A percentile compares a stretch with the other conserved stretches of the same genome.
Conservation (phyloP, 2,329 filamentous ascomycete species). For the Ceratocystis variospora region DNA sequence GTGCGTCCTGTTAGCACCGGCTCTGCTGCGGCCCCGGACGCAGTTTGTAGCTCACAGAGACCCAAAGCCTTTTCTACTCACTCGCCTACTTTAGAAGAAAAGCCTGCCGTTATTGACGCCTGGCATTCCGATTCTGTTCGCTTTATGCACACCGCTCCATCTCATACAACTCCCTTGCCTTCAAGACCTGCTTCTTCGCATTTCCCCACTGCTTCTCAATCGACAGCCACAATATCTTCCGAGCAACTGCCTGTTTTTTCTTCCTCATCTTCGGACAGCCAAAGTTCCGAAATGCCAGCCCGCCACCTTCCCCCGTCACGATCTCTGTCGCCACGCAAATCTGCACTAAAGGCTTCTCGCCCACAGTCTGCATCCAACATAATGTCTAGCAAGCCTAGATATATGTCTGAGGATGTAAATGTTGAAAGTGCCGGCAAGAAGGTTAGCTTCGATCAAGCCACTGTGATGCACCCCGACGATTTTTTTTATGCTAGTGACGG, state of each 20-base stretch:
- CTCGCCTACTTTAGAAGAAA: conserved; percentile 6
- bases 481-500: conserved; percentile 11
- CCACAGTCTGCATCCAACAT: neutral
- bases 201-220: neutral
- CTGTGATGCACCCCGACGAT: conserved; percentile 13
- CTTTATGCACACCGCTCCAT: conserved; percentile 12
- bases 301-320: conserved; percentile 43
- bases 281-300: conserved; percentile 9
- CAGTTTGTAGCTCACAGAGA: neutral
- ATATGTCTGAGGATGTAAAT: conserved; percentile 9
- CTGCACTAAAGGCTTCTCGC: conserved; percentile 45
- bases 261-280: neutral
- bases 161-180: conserved; percentile 1
- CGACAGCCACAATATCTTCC: neutral
- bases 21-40: neutral
- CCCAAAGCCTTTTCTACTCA: neutral
- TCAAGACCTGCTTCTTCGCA: conserved; percentile 31
- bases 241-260: neutral
- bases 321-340: conserved; percentile 64
- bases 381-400: neutral
- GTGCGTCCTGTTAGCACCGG: conserved; percentile 1
- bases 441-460: conserved; percentile 17
- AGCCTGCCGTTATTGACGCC: conserved; percentile 1
- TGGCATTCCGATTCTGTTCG: conserved; percentile 10
- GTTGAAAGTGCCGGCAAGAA: conserved; percentile 10